A percentile compares a stretch with the other conserved stretches of the same genome.
Conservation (phyloP, 2,329 filamentous ascomycete genomes). For the Cadophora luteo-olivacea region DNA sequence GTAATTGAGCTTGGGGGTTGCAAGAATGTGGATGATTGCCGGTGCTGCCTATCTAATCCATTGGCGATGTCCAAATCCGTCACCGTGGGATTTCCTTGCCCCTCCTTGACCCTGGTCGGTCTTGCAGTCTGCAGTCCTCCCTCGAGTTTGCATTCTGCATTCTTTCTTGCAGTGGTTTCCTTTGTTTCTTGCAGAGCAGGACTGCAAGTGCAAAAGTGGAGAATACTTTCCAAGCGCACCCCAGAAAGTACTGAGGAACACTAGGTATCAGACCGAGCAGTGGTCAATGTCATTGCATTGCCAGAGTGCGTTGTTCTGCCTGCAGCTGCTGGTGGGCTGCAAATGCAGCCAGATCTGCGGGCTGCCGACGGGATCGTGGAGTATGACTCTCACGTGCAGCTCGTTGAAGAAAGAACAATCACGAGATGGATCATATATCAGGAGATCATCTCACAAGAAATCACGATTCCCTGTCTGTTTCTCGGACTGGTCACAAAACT, state of each 20-base stretch:
- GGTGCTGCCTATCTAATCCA: slow-evolving; percentile 2
- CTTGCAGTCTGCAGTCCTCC: background rate
- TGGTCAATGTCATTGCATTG: background rate
- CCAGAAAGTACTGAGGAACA: background rate
- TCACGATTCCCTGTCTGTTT: slow-evolving; percentile 16
- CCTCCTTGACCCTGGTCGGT: background rate
- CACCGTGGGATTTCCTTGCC: background rate
- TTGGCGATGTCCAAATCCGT: slow-evolving; percentile 7
- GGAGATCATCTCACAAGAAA: slow-evolving; percentile 4
- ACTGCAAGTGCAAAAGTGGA: slow-evolving; percentile 12
- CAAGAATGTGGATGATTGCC: background rate
- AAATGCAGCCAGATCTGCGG: slow-evolving; percentile 3
- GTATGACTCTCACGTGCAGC: slow-evolving; percentile 22
- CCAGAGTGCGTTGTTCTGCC: slow-evolving; percentile 12
- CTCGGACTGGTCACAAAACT: background rate
- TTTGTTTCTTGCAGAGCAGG: background rate
- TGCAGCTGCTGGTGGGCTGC: background rate
- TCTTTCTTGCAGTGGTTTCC: background rate
- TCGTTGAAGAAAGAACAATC: background rate
- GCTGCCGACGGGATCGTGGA: slow-evolving; percentile 10
- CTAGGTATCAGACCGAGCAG: background rate
- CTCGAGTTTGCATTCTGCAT: too few species aligned
- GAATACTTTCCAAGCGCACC: background rate
- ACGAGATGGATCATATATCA: slow-evolving; percentile 9
- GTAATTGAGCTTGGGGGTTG: background rate